These are phyloP conservation scores for Leccinum sublutescens DNA, from an alignment of 768 basidiomycete genomes.

Conservation along the genomic window DNA sequence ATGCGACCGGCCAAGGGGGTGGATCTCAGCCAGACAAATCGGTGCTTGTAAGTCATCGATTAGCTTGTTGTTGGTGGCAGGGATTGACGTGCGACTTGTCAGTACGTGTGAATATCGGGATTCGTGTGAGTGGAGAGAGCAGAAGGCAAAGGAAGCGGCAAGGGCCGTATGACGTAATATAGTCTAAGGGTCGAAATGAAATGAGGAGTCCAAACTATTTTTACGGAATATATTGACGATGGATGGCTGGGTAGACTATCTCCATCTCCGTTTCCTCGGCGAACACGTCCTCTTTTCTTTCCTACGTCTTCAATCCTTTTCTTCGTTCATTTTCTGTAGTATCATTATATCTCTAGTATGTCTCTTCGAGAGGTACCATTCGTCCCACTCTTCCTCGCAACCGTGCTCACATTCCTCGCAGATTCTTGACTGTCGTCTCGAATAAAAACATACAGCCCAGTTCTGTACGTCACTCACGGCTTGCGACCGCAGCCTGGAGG, in stretches of 20 bases:
- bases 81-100: slow-evolving; percentile 2
- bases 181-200: neutral
- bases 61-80: neutral
- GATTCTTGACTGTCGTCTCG: slow-evolving; percentile 49
- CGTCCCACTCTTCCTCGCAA: neutral
- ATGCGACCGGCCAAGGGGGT: slow-evolving; percentile 70
- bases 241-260: slow-evolving; percentile 48
- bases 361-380: slow-evolving; percentile 52
- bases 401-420: slow-evolving; percentile 23
- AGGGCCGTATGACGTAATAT: slow-evolving; percentile 12
- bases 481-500: slow-evolving; percentile 51
- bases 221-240: slow-evolving; percentile 20
- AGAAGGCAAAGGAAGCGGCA: slow-evolving; percentile 42
- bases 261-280: slow-evolving; percentile 42
- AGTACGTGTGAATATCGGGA: slow-evolving; percentile 73
- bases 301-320: slow-evolving; percentile 46
- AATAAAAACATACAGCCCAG: slow-evolving; percentile 50
- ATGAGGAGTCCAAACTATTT: neutral
- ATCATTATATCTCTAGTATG: slow-evolving; percentile 49
- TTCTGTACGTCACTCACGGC: slow-evolving; percentile 39
- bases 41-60: slow-evolving; percentile 60
- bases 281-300: slow-evolving; percentile 45
- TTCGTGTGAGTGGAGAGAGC: slow-evolving; percentile 77
- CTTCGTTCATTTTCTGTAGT: slow-evolving; percentile 46
- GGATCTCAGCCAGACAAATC: slow-evolving; percentile 48